Base-by-base conservation (phyloP, 2,329 filamentous ascomycete species). In the Ophiostoma populinum region DNA sequence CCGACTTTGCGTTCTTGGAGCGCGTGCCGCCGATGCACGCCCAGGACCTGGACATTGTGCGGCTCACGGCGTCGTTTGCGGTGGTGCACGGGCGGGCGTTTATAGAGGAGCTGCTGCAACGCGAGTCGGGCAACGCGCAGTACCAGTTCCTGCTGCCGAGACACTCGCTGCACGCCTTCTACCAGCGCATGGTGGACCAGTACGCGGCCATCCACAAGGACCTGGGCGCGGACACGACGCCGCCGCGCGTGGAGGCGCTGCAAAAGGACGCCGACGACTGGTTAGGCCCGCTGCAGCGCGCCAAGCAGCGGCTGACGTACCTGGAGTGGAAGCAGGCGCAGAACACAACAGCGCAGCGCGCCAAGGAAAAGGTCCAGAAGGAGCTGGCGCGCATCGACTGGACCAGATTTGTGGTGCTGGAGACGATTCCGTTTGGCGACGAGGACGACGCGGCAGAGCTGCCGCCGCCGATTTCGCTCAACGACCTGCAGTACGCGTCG, bases 11-110 rank as follows among this genome's bases (percentile, higher is more conserved):
- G 46, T 98, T 94, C 60, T 93, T 83, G 37, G 86, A 90, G 46
- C 80, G 86, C 52, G 93, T 95, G 82, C 90, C 90, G 39, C 87
- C 86, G 46, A 93, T 98, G 59, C 93, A 79, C 57, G 83, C 92
- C 44, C 81, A 92, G 55, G 90, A 98, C 64, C 61, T 95, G 43
- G 72, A 77, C 46, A 64, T 76, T 33, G 64, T 79, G 37, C 65
- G 70, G 37, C 58, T 93, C 50, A 93, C 87, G 24, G 90, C 90
- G 15, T 63, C 92, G 18, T 94, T 90, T 55, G 83, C 87, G 33
- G 90, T 90, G 35, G 86, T 87, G 57, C 87, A 92, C 49, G 90
- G 90, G 11, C 76, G 86, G 41, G 75, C 79, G 41, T 98, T 90
- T 58, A 82, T 93, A 70, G 94, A 85, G 16, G 71, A 78, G 36